Percentiles rank a stretch among this genome's conserved stretches.
Evolutionary conservation across 1,284 basidiomycete genomes (phyloP).

Genomic region (Irpex rosettiformis): DNA sequence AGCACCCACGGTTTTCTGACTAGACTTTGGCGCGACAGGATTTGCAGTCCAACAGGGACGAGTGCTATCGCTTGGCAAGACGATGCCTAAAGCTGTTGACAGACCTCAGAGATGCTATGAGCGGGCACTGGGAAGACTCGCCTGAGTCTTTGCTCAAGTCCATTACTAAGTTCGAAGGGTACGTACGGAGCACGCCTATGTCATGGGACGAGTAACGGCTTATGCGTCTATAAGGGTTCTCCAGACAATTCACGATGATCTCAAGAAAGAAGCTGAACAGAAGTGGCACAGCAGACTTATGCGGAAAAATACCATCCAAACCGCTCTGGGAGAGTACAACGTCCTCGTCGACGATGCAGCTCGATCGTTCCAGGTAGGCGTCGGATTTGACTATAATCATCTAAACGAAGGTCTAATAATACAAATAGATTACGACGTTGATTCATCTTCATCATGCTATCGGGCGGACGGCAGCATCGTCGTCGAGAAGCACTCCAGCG

Average conservation of each 20-base stretch:
- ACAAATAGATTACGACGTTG: slow-evolving; percentile 19
- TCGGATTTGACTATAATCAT: not conserved
- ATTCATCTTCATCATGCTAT: slow-evolving; percentile 29
- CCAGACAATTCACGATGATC: slow-evolving; percentile 17
- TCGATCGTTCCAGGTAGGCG: slow-evolving; percentile 20
- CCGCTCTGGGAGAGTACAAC: slow-evolving; percentile 17
- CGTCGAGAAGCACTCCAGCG: not conserved
- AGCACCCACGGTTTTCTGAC: not conserved
- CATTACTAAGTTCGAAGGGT: slow-evolving; percentile 42
- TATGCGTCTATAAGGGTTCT: slow-evolving; percentile 12
- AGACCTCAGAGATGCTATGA: slow-evolving; percentile 45
- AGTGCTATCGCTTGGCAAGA: slow-evolving; percentile 41
- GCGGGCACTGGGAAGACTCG: slow-evolving; percentile 41
- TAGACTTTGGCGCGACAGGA: slow-evolving; percentile 12
- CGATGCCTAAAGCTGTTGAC: slow-evolving; percentile 42
- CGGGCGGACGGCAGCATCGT: slow-evolving; percentile 19
- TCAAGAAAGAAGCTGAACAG: slow-evolving; percentile 16
- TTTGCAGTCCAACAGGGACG: slow-evolving; percentile 34
- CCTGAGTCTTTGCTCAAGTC: slow-evolving; percentile 41
- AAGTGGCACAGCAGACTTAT: slow-evolving; percentile 22
- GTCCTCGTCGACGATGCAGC: slow-evolving; percentile 21
- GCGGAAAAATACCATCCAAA: slow-evolving; percentile 21
- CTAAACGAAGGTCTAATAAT: slow-evolving; percentile 22
- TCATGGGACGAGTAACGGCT: not conserved
- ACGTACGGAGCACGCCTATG: not conserved